phyloP scores from a whole-genome alignment of 2,329 filamentous ascomycete species.

The Xylaria sp. region DNA sequence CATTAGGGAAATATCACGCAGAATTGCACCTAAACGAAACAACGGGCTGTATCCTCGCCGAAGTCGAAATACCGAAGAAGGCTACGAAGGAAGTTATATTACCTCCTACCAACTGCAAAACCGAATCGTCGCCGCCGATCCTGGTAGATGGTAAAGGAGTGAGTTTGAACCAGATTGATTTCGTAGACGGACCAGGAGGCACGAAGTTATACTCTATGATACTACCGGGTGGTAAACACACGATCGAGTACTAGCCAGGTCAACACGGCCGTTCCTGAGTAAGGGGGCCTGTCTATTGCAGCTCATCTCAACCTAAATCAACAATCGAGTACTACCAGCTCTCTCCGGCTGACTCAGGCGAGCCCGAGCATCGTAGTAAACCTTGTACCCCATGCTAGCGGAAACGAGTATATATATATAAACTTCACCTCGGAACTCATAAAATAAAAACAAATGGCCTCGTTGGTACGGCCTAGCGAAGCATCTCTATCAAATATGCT shows the following conservation, averaged over 20 bases:
- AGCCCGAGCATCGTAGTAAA: not conserved
- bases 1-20: constrained; percentile 50
- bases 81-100: constrained; percentile 7
- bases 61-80: constrained; percentile 13
- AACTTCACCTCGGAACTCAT: not conserved
- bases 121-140: not conserved
- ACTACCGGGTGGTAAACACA: constrained; percentile 17
- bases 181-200: constrained; percentile 11
- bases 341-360: not conserved
- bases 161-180: not conserved
- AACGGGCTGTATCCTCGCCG: constrained; percentile 10
- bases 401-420: not conserved
- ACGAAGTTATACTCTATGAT: constrained; percentile 2
- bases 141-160: constrained; percentile 12
- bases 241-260: constrained; percentile 15
- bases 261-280: not conserved
- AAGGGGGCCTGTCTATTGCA: not conserved
- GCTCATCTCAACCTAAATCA: not conserved
- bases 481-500: not conserved
- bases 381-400: not conserved
- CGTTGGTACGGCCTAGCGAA: not conserved
- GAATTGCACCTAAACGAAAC: not conserved
- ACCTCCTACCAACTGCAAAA: constrained; percentile 5
- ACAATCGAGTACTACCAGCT: not conserved
- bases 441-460: not conserved